A percentile compares a stretch with the other conserved stretches of the same genome.
phyloP scores from a whole-genome alignment of 2,329 filamentous ascomycete genomes.

The Fusarium azukiicola region DNA sequence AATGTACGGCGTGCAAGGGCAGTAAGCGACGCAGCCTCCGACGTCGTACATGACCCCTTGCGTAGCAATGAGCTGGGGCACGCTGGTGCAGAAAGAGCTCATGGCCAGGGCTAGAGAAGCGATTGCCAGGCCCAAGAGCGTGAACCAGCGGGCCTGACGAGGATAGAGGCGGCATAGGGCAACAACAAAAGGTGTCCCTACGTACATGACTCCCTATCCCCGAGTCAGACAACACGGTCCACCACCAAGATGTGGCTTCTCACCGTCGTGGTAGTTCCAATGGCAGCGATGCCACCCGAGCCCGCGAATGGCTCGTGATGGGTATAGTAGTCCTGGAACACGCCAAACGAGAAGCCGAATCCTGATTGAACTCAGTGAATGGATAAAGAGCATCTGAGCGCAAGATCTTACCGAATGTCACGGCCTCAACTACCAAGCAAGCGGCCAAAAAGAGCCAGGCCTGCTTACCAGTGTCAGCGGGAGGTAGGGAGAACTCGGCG shows the following conservation, averaged over 20 bases:
- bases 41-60: slow-evolving; percentile 79
- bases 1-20: slow-evolving; percentile 74
- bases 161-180: slow-evolving; percentile 65
- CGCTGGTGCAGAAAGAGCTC: slow-evolving; percentile 69
- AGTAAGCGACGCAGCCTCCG: slow-evolving; percentile 74
- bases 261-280: slow-evolving; percentile 77
- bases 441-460: slow-evolving; percentile 59
- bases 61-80: slow-evolving; percentile 73
- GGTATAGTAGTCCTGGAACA: slow-evolving; percentile 84
- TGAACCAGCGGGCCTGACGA: slow-evolving; percentile 61
- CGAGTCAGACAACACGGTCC: background rate
- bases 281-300: slow-evolving; percentile 73
- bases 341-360: slow-evolving; percentile 82
- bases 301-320: slow-evolving; percentile 75
- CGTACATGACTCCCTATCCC: slow-evolving; percentile 59
- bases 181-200: slow-evolving; percentile 69
- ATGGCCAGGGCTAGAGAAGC: slow-evolving; percentile 71
- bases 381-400: accelerated
- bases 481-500: slow-evolving; percentile 54
- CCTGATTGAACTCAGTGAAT: slow-evolving; percentile 62
- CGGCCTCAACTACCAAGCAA: slow-evolving; percentile 48
- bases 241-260: background rate
- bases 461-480: slow-evolving; percentile 62
- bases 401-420: slow-evolving; percentile 36
- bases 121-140: slow-evolving; percentile 65